These are phyloP conservation scores for Fusarium tanahbumbuense DNA, from an alignment of 2,329 filamentous ascomycete species.

Conservation along the genomic window DNA sequence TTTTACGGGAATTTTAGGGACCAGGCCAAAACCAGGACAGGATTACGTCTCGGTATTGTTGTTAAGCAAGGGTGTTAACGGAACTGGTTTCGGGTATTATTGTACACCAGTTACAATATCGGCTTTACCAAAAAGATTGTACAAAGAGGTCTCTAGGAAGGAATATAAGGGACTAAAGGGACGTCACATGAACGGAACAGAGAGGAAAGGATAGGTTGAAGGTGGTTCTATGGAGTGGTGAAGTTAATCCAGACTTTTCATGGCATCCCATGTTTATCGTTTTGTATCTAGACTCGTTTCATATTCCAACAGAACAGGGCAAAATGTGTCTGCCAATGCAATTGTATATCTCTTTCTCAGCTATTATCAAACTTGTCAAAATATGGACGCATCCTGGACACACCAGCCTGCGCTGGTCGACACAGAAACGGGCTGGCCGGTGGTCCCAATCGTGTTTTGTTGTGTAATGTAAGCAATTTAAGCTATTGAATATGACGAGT, in stretches of 20 bases:
- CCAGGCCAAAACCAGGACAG: slow-evolving; percentile 34
- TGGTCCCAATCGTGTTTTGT: background rate
- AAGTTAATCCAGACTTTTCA: slow-evolving; percentile 27
- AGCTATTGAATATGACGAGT: slow-evolving; percentile 1
- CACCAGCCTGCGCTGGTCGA: background rate
- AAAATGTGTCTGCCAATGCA: background rate
- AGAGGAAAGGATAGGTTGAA: background rate
- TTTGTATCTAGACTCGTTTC: background rate
- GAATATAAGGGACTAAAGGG: background rate
- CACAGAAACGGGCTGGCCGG: background rate
- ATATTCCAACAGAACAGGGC: background rate
- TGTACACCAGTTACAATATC: background rate
- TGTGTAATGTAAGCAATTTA: background rate
- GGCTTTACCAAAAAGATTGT: background rate
- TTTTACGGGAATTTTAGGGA: slow-evolving; percentile 19
- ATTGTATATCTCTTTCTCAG: background rate
- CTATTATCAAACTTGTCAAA: background rate
- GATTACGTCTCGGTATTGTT: slow-evolving; percentile 32
- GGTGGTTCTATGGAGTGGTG: slow-evolving; percentile 1
- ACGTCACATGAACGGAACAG: background rate
- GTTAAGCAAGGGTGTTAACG: slow-evolving; percentile 19
- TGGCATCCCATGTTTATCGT: background rate
- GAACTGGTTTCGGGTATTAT: background rate
- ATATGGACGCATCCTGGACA: background rate
- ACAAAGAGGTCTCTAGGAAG: background rate